Conservation (phyloP, 345 rosid genomes). For the Citrus medica region DNA sequence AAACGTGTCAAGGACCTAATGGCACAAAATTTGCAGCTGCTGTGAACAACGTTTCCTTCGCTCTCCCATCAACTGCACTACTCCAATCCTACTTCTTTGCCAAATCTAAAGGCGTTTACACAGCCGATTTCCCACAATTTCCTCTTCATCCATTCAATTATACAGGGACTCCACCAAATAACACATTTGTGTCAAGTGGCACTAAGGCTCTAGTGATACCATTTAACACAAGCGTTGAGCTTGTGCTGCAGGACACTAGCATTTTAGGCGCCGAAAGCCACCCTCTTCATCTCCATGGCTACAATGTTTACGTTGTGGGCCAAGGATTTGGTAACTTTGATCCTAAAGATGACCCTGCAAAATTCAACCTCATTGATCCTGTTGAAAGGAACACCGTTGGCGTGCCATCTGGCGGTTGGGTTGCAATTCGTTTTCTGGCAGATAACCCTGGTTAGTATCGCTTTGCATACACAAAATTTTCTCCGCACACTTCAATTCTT, state of each 20-base stretch:
- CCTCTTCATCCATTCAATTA: constrained; percentile 60
- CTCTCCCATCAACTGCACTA: constrained; percentile 46
- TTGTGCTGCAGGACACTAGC: constrained; percentile 78
- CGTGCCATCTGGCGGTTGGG: constrained; percentile 78
- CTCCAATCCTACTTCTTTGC: constrained; percentile 53
- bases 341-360: constrained; percentile 46
- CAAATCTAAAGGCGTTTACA: constrained; percentile 46
- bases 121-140: constrained; percentile 48
- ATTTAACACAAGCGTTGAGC: constrained; percentile 61
- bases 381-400: constrained; percentile 64
- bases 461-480: not conserved
- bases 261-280: constrained; percentile 72
- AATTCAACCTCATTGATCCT: constrained; percentile 68
- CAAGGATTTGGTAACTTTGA: constrained; percentile 78
- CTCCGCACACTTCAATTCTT: not conserved
- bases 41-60: constrained; percentile 59
- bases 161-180: constrained; percentile 72
- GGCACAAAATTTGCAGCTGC: constrained; percentile 66
- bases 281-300: constrained; percentile 80
- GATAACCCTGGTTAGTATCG: constrained; percentile 65
- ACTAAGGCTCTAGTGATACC: constrained; percentile 56
- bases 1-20: constrained; percentile 74
- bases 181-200: constrained; percentile 47
- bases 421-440: constrained; percentile 61
- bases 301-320: constrained; percentile 66